These are phyloP conservation scores for Candida neerlandica DNA, from an alignment of 1,139 yeast genomes.

Conservation along the genomic window DNA sequence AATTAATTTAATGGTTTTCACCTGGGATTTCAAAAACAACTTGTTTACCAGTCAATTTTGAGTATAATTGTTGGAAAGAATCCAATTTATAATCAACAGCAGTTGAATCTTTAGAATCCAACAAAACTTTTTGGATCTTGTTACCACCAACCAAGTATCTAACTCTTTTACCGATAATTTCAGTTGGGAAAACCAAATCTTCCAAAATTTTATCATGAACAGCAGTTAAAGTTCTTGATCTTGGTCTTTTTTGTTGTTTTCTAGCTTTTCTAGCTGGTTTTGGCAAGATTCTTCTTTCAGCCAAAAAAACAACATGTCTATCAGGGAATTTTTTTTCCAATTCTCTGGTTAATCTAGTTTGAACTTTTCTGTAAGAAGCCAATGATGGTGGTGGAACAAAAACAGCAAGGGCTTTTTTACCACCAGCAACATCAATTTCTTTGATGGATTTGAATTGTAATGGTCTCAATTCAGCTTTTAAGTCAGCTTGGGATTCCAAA, in stretches of 20 bases:
- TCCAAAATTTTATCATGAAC: conserved; percentile 99
- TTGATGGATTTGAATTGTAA: conserved; percentile 98
- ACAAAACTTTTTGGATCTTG: conserved; percentile 97
- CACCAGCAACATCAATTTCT: conserved; percentile 97
- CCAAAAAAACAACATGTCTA: conserved; percentile 98
- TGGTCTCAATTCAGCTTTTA: conserved; percentile 97
- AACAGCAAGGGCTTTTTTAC: conserved; percentile 98
- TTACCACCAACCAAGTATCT: conserved; percentile 99
- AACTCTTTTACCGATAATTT: conserved; percentile 98
- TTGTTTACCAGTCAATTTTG: conserved; percentile 99
- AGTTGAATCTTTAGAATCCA: conserved; percentile 97
- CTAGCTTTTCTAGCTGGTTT: conserved; percentile 92
- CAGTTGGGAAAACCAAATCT: conserved; percentile 99
- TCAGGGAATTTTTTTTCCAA: conserved; percentile 99
- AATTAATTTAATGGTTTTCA: conserved; percentile 42
- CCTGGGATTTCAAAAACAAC: conserved; percentile 97
- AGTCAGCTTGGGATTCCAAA: conserved; percentile 93
- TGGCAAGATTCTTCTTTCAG: conserved; percentile 99
- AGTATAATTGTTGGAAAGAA: conserved; percentile 98
- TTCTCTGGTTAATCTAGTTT: conserved; percentile 97
- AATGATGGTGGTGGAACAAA: conserved; percentile 98
- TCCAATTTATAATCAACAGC: conserved; percentile 99
- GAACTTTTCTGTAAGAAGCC: conserved; percentile 94
- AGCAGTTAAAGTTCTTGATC: conserved; percentile 98
- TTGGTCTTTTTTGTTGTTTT: conserved; percentile 98